Base-by-base conservation (phyloP, 2,329 filamentous ascomycete genomes). In the Periconia sp. region DNA sequence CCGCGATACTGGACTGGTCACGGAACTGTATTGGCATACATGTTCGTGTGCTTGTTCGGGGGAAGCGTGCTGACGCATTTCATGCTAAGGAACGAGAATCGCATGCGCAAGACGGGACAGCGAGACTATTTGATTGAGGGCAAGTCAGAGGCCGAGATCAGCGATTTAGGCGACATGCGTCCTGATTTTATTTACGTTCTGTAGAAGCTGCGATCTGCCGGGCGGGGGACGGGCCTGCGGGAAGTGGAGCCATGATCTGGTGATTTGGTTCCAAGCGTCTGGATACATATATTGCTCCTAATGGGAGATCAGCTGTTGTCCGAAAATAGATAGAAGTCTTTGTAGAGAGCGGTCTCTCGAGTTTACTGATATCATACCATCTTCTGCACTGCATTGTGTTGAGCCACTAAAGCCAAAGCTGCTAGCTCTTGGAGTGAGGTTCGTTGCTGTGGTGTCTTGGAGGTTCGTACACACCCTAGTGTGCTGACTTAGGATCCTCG, bases 1-100 rank as follows among this genome's bases (percentile, higher is more conserved):
- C 89, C 86, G 1, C 78, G 79, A 17, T 96, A 84, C 73, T 80
- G 79, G 35, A 79, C 83, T 4, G 92, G 92, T 2, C 91, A 96
- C 58, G 85, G 80, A 7, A 78, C 85, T 1, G 84, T 95, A 3
- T 72, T 95, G 30, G 87, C 75, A 0, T 96, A 92, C 69, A 78
- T 91, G 69, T 73, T 81, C 4, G 46, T 89, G 1, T 89, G 85
- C 61, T 72, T 90, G n/a, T 76, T 91, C 11, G 82, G 84, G 1
- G 89, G 89, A 2, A 88, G 83, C 30, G 54, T 88, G 3, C 57
- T 87, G 37, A 85, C 89, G 72, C 81, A 85, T 43, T 45, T 80
- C 2, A 56, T 87, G 37, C 76, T 94, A 16, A 73, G 73, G 25
- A 72, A 77, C 6, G 89, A 94, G 76, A 95, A 95, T 63, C 74